These are phyloP conservation scores for Alternaria sp. DNA, from an alignment of 2,329 filamentous ascomycete species.

Conservation along the genomic window DNA sequence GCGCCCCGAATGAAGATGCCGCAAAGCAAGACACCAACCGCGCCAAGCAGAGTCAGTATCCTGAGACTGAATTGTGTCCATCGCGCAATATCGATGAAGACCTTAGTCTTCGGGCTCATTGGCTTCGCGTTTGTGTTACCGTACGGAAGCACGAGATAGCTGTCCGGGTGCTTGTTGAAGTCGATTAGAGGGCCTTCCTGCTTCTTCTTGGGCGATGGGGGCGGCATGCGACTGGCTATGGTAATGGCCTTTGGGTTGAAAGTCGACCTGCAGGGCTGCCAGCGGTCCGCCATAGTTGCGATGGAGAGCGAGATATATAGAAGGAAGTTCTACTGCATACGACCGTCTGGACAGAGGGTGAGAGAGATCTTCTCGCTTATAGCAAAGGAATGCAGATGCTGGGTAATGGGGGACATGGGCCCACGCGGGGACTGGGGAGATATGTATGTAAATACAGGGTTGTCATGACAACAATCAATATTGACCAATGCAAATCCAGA, in stretches of 20 bases:
- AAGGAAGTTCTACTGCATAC: slow-evolving; percentile 39
- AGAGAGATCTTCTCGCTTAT: slow-evolving; percentile 40
- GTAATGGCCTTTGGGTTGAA: slow-evolving; percentile 91
- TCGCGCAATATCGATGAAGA: slow-evolving; percentile 73
- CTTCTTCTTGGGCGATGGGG: slow-evolving; percentile 67
- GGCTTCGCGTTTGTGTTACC: slow-evolving; percentile 68
- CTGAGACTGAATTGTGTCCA: slow-evolving; percentile 74
- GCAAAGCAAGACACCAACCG: slow-evolving; percentile 74
- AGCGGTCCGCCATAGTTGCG: slow-evolving; percentile 54
- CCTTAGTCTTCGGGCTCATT: slow-evolving; percentile 75
- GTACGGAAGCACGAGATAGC: slow-evolving; percentile 71
- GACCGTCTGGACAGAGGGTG: slow-evolving; percentile 39
- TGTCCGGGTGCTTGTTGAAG: slow-evolving; percentile 86
- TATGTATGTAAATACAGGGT: slow-evolving; percentile 42
- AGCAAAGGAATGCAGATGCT: slow-evolving; percentile 41
- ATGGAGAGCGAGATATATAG: slow-evolving; percentile 35
- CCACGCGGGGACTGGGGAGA: slow-evolving; percentile 33
- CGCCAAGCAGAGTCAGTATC: slow-evolving; percentile 71
- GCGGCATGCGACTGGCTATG: slow-evolving; percentile 75
- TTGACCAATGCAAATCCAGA: slow-evolving; percentile 20
- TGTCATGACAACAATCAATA: slow-evolving; percentile 45
- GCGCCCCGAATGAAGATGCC: slow-evolving; percentile 79
- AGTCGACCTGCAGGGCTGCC: slow-evolving; percentile 70
- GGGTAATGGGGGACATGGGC: slow-evolving; percentile 44
- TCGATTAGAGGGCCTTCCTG: slow-evolving; percentile 78